Base-by-base conservation (phyloP, 1,139 yeast genomes). In the Nakaseomyces sp. region DNA sequence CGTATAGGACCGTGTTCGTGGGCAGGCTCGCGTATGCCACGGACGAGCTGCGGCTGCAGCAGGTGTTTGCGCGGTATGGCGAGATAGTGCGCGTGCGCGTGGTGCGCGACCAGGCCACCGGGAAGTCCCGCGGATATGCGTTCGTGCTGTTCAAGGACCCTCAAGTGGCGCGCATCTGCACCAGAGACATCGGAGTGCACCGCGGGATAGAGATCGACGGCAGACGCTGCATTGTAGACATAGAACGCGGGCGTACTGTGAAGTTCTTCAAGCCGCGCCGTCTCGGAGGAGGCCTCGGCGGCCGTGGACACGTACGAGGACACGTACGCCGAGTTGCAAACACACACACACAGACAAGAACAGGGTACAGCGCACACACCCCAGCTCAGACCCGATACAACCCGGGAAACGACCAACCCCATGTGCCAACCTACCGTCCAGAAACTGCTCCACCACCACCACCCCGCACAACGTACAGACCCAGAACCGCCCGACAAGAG, bases 251-350 rank as follows among this genome's bases (percentile, higher is more conserved):
- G 1, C 67, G 96, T 29, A 66, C 83, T 0, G 77, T 79, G 12
- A 74, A 83, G 47, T 74, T 73, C 50, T 91, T 96, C 94, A 75
- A 74, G 48, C 98, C 98, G 0, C 65, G 89, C 58, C 61, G 84
- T 46, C 64, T 83, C 1, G 89, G 87, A 1, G 91, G 91, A 3
- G 89, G 89, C 0, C 59, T 77, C 10, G 88, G 87, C 5, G 86
- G 86, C 2, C 65, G 86, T 45, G 77, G 72, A 19, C 71, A 73
- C 51, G 60, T 71, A 40, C 22, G n/a, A n/a, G n/a, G n/a, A n/a
- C n/a, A n/a, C n/a, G n/a, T n/a, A n/a, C n/a, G n/a, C n/a, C n/a
- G n/a, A n/a, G n/a, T n/a, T n/a, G n/a, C n/a, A n/a, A n/a, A n/a
- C n/a, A n/a, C n/a, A n/a, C n/a, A n/a, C n/a, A n/a, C n/a, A n/a